These are phyloP conservation scores for Crassisporium funariophilum DNA, from an alignment of 768 basidiomycete genomes.

Conservation along the genomic window DNA sequence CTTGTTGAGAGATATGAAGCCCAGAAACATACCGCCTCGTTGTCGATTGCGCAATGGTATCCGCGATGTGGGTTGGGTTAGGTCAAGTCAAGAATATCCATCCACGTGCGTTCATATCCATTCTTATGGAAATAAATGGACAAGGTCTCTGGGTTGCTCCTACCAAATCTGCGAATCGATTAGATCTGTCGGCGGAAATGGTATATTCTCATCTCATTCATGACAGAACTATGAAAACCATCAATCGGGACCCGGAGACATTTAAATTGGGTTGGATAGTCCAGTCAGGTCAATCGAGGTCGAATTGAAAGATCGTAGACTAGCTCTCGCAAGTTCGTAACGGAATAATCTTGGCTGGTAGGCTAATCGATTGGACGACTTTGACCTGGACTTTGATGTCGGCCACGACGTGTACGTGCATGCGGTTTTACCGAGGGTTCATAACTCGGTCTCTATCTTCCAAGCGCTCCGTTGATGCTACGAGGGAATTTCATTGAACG, in stretches of 20 bases:
- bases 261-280: no score
- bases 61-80: no score
- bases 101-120: conserved; percentile 18
- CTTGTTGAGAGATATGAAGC: conserved; percentile 4
- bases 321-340: no score
- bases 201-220: conserved; percentile 4
- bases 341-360: no score
- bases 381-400: conserved; percentile 3
- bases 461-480: not conserved
- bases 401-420: not conserved
- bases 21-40: conserved; percentile 9
- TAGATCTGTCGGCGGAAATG: conserved; percentile 16
- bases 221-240: not conserved
- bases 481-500: not conserved
- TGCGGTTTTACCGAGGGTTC: no score
- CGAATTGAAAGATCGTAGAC: no score
- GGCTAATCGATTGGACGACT: no score
- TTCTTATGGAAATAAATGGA: conserved; percentile 12
- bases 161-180: conserved; percentile 13
- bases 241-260: not conserved
- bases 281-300: no score
- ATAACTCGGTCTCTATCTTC: not conserved
- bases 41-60: conserved; percentile 5
- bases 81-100: conserved; percentile 2
- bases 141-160: conserved; percentile 11